A percentile compares a stretch with the other conserved stretches of the same genome.
Evolutionary conservation across 2,329 filamentous ascomycete genomes (phyloP).

Genomic region (Parastagonospora nodorum): DNA sequence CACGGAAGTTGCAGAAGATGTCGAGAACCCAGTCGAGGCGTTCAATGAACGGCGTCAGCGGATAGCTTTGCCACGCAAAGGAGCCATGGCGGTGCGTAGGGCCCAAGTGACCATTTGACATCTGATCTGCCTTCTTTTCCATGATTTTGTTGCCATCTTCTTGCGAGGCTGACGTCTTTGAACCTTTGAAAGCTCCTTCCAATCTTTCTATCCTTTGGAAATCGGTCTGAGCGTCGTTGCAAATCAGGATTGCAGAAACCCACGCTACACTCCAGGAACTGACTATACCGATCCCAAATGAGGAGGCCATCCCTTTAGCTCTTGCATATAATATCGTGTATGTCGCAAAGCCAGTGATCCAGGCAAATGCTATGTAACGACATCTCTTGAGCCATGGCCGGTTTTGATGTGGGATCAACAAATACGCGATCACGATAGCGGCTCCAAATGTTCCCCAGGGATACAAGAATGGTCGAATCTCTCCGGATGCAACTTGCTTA

Average conservation of each 20-base stretch:
- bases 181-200: conserved; percentile 27
- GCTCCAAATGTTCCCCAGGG: conserved; percentile 50
- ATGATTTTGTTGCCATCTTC: background rate
- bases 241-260: conserved; percentile 58
- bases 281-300: conserved; percentile 61
- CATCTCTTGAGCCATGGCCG: conserved; percentile 46
- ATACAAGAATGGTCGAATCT: conserved; percentile 51
- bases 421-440: conserved; percentile 52
- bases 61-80: conserved; percentile 61
- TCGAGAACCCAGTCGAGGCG: conserved; percentile 64
- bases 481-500: conserved; percentile 43
- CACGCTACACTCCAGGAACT: conserved; percentile 61
- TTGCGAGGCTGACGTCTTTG: background rate
- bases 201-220: conserved; percentile 61
- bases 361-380: conserved; percentile 53
- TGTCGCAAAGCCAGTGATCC: conserved; percentile 50
- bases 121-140: background rate
- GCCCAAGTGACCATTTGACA: conserved; percentile 24
- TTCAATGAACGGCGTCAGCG: conserved; percentile 52
- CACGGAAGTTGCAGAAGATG: conserved; percentile 62
- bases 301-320: conserved; percentile 56
- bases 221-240: conserved; percentile 60
- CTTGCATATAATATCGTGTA: conserved; percentile 53
- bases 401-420: conserved; percentile 56
- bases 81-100: conserved; percentile 38